Base-by-base conservation (phyloP, 108 stramenopile genomes). In the Conticribra guillardii region DNA sequence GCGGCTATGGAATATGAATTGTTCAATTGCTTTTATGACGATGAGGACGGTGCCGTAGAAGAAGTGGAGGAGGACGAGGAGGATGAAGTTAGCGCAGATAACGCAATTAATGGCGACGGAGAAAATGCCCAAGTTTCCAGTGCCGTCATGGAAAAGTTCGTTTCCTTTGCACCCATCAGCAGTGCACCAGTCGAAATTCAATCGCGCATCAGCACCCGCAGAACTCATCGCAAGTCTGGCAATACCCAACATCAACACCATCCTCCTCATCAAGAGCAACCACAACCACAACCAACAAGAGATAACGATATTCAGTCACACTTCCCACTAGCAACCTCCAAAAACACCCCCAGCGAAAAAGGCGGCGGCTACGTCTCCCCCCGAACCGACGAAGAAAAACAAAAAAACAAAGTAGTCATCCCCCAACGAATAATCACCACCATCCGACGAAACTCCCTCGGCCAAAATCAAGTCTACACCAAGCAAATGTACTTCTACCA, bases 401-500 rank as follows among this genome's bases (percentile, higher is more conserved):
- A 3, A 1, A 4, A 37, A 37, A 4, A 3, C 9, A 1, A 52
- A 60, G 11, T 11, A 15, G 50, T 52, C 14, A 59, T 67, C 48
- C 32, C 50, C 30, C 45, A 65, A 27, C 28, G 46, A 33, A 50
- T 54, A 41, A 52, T 76, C 28, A 47, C 67, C 67, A 63, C 60
- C n/a, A 29, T 60, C 5, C 53, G 54, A 30, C 50, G 51, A 3
- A 68, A 48, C 17, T 47, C 49, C 28, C 58, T 74, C 17, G 67
- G 50, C 19, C 37, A 61, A 18, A 51, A 67, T 68, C 78, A 79
- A 67, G 89, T 94, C 34, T 88, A 87, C 19, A 94, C 93, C 5
- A 77, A 80, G 37, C 80, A 82, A 46, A 91, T 89, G 89, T 94
- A 94, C 58, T 94, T 91, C 46, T 91, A 90, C 76, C 72, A 70